These are phyloP conservation scores for Plectosphaerella sp. DNA, from an alignment of 2,329 filamentous ascomycete species.

Conservation along the genomic window DNA sequence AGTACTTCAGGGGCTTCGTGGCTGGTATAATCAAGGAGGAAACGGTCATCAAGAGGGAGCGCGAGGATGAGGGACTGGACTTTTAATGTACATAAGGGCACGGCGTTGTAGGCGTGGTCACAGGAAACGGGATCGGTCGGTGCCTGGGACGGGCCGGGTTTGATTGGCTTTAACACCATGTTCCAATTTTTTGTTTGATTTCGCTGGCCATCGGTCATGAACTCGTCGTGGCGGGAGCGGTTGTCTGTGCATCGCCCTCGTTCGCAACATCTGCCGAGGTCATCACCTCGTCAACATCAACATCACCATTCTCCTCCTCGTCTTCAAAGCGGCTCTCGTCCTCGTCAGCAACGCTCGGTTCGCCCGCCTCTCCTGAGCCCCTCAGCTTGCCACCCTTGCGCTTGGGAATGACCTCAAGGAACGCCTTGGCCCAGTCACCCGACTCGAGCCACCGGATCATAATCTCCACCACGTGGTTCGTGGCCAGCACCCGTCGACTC, in stretches of 20 bases:
- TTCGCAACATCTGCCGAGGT: constrained; percentile 6
- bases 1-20: constrained; percentile 83
- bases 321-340: constrained; percentile 18
- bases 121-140: too few relatives aligned
- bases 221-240: too few relatives aligned
- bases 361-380: constrained; percentile 20
- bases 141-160: too few relatives aligned
- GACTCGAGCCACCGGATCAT: constrained; percentile 91
- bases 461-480: constrained; percentile 95
- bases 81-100: constrained; percentile 32
- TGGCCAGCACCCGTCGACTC: constrained; percentile 79
- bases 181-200: too few relatives aligned
- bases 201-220: too few relatives aligned
- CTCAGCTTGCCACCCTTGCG: constrained; percentile 77
- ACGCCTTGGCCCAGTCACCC: constrained; percentile 88
- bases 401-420: constrained; percentile 82
- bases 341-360: constrained; percentile 14
- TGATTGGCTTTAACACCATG: too few relatives aligned
- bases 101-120: not conserved
- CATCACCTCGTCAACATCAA: constrained; percentile 15
- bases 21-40: constrained; percentile 73
- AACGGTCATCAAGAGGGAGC: constrained; percentile 53
- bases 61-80: constrained; percentile 45
- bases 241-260: too few relatives aligned
- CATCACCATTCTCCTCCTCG: constrained; percentile 21